These are phyloP conservation scores for Saksenaea oblongispora DNA, from an alignment of 371 early-diverging fungal genomes.

Conservation along the genomic window DNA sequence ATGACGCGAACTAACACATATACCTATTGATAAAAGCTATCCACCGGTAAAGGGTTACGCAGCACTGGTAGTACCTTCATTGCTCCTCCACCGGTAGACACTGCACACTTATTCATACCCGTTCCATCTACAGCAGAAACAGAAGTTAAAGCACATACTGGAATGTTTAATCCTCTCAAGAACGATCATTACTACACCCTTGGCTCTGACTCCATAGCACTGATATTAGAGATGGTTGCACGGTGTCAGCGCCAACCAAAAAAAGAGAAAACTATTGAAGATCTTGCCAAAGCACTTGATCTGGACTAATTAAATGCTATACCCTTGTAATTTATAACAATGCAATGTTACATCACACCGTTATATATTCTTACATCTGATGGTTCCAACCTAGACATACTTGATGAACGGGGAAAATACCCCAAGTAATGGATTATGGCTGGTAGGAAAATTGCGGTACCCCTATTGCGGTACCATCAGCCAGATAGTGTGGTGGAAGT, in stretches of 20 bases:
- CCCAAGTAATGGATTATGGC: too few species aligned
- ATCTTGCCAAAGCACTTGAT: neutral
- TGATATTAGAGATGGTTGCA: constrained; percentile 49
- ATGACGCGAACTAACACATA: neutral
- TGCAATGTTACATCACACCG: too few species aligned
- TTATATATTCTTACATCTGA: too few species aligned
- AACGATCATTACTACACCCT: constrained; percentile 54
- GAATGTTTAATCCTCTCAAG: constrained; percentile 56
- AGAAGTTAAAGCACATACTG: constrained; percentile 56
- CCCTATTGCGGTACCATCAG: too few species aligned
- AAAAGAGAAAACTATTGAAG: neutral
- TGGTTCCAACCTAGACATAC: too few species aligned
- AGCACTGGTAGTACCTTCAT: constrained; percentile 48
- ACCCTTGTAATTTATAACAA: neutral
- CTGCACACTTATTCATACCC: constrained; percentile 34
- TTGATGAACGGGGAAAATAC: too few species aligned
- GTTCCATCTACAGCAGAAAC: constrained; percentile 24
- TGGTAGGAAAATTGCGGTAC: too few species aligned
- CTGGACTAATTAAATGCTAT: neutral
- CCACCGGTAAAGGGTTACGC: constrained; percentile 20
- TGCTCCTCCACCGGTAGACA: constrained; percentile 44
- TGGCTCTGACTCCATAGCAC: constrained; percentile 44
- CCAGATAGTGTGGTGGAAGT: too few species aligned
- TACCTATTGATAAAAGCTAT: constrained; percentile 11
- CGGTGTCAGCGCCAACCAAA: constrained; percentile 7